Evolutionary conservation across 768 basidiomycete genomes (phyloP), one percentile per base, ranked within the genome.

Genomic region (Hysterangium stoloniferum): DNA sequence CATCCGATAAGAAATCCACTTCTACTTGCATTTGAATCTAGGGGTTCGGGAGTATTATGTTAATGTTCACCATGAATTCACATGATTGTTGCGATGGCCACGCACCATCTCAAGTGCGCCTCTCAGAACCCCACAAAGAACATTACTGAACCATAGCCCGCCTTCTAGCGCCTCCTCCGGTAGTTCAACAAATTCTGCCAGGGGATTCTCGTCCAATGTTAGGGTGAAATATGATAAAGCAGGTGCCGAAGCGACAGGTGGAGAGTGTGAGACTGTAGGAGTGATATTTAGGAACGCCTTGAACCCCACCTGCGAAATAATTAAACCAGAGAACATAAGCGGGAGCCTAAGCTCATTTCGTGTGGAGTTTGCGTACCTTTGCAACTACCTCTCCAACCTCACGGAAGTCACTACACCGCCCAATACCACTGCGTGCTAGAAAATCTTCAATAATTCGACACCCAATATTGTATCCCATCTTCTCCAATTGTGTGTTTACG

Each of bases 381-480:
- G 94, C 79, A 13, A 97, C 78, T 52, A 96, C 90, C 69, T 99
- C 96, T 3, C 93, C 96, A 0, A 91, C 87, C 65, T 98, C 95
- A 57, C 77, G 76, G 64, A 99, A 96, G 69, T 97, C 93, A 13
- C 82, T 70, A 66, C 96, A 99, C 57, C 90, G 74, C n/a, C 88
- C 90, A 17, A 96, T 64, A n/a, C 77, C 81, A 55, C 92, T 93
- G 62, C 89, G 81, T 20, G 96, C 95, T 41, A 99, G 76, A 61
- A 99, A 96, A 63, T 99, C 96, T 63, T 99, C 96, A 52, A 99
- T 96, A 48, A 99, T 70, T 33, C 96, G 76, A 20, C 84, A 95
- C 24, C 96, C 96, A 53, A 99, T 98, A 63, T 94, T 96, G 68
- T 96, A 97, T 3, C 96, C 96, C 95, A 97, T 98, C 71, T 93